Conservation (phyloP, 306 rosid species). For the Quillaja saponaria region DNA sequence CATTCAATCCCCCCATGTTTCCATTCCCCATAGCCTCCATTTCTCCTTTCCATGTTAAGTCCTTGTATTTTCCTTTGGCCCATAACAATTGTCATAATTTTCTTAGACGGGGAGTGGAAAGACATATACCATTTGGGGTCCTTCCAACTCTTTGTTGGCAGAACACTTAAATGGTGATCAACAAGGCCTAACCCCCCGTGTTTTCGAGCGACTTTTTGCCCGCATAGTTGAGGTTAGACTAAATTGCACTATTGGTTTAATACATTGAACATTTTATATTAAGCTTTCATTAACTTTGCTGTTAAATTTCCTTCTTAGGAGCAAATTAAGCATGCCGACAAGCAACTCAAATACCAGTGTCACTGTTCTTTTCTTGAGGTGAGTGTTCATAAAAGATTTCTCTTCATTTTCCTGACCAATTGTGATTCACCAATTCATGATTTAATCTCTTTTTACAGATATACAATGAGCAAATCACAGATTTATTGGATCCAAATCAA, state of each 20-base stretch:
- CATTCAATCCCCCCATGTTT: too few species aligned
- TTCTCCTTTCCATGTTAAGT: too few species aligned
- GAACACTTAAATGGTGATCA: slow-evolving; percentile 64
- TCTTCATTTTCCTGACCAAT: slow-evolving; percentile 19
- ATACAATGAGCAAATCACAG: slow-evolving; percentile 97
- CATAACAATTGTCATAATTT: slow-evolving; percentile 17
- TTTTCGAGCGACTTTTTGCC: slow-evolving; percentile 81
- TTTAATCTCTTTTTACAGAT: slow-evolving; percentile 56
- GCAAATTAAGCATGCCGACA: slow-evolving; percentile 82
- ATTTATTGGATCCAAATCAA: slow-evolving; percentile 85
- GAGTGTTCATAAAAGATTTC: slow-evolving; percentile 13
- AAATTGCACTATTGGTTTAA: slow-evolving; percentile 14
- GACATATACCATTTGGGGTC: slow-evolving; percentile 99
- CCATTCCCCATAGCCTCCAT: too few species aligned
- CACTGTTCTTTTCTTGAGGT: slow-evolving; percentile 94
- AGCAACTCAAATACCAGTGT: slow-evolving; percentile 86
- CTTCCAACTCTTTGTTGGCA: slow-evolving; percentile 76
- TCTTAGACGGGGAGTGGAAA: slow-evolving; percentile 95
- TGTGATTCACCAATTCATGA: slow-evolving; percentile 27
- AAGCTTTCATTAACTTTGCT: slow-evolving; percentile 27
- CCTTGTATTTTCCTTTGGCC: too few species aligned
- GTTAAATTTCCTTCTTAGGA: slow-evolving; percentile 54
- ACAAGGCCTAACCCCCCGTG: slow-evolving; percentile 88
- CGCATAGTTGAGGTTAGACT: slow-evolving; percentile 76
- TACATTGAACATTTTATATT: slow-evolving; percentile 11